These are phyloP conservation scores for Chytriomyces hyalinus DNA, from an alignment of 192 early-diverging fungal genomes.

Conservation along the genomic window DNA sequence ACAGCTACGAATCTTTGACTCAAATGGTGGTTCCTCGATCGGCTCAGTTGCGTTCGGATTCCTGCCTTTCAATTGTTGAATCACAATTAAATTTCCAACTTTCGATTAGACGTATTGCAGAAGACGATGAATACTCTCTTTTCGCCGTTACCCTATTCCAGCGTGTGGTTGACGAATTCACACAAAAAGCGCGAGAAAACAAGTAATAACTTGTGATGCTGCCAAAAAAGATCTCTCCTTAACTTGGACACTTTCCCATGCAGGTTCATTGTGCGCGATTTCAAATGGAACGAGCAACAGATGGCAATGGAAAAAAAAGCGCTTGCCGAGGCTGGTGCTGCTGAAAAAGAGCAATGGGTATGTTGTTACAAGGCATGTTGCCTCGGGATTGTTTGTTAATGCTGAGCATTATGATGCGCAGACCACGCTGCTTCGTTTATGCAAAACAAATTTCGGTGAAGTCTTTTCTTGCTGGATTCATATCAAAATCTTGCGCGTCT, in stretches of 20 bases:
- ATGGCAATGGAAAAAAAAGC: slow-evolving; percentile 64
- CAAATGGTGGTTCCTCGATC: slow-evolving; percentile 97
- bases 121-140: slow-evolving; percentile 94
- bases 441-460: slow-evolving; percentile 94
- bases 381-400: background rate
- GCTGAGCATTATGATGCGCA: slow-evolving; percentile 14
- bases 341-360: slow-evolving; percentile 82
- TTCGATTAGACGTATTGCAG: slow-evolving; percentile 72
- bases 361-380: background rate
- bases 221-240: background rate
- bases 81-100: slow-evolving; percentile 87
- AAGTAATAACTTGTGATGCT: slow-evolving; percentile 53
- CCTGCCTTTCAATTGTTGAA: slow-evolving; percentile 92
- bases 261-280: slow-evolving; percentile 94
- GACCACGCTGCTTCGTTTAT: slow-evolving; percentile 80
- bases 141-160: slow-evolving; percentile 93
- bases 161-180: slow-evolving; percentile 88
- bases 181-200: slow-evolving; percentile 84
- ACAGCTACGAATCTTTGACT: slow-evolving; percentile 87
- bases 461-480: slow-evolving; percentile 92
- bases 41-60: slow-evolving; percentile 77
- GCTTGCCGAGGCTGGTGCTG: slow-evolving; percentile 68
- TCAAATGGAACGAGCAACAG: slow-evolving; percentile 86
- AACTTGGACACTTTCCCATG: too few species aligned
- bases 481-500: slow-evolving; percentile 90